phyloP scores from a whole-genome alignment of 306 rosid genomes.

The Fragaria nilgerrensis region DNA sequence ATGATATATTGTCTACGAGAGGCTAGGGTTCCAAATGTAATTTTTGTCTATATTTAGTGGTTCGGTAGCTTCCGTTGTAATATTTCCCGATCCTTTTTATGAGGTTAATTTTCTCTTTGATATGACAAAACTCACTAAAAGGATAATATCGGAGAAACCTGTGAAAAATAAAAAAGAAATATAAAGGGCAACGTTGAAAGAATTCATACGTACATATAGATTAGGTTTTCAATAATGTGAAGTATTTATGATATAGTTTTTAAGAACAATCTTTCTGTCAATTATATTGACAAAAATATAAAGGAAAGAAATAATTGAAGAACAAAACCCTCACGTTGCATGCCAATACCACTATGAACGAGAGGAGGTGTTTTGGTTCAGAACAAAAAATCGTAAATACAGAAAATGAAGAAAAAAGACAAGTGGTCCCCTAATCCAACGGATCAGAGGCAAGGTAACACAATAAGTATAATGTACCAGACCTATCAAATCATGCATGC shows the following conservation, averaged over 20 bases:
- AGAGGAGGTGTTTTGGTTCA: constrained; percentile 29
- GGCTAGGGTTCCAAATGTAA: not conserved
- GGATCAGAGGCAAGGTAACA: constrained; percentile 34
- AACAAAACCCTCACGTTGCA: constrained; percentile 17
- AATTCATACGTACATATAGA: not conserved
- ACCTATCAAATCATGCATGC: constrained; percentile 41
- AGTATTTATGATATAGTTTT: not conserved
- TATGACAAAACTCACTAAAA: not conserved
- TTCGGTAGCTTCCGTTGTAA: not conserved
- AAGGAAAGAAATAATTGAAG: constrained; percentile 16
- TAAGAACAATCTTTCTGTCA: not conserved
- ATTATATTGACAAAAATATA: not conserved
- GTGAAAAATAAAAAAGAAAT: not conserved
- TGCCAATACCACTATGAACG: constrained; percentile 13
- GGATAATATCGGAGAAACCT: not conserved
- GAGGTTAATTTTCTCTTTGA: not conserved
- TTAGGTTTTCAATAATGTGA: not conserved
- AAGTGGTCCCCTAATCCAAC: constrained; percentile 44
- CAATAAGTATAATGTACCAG: constrained; percentile 19
- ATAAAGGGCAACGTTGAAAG: not conserved
- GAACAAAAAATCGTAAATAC: constrained; percentile 40
- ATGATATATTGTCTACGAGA: not conserved
- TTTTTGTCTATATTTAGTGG: not conserved
- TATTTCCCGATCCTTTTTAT: not conserved
- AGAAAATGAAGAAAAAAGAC: not conserved